Conservation (phyloP, 805 yeast genomes). For the Citeromyces nyonsensis region DNA sequence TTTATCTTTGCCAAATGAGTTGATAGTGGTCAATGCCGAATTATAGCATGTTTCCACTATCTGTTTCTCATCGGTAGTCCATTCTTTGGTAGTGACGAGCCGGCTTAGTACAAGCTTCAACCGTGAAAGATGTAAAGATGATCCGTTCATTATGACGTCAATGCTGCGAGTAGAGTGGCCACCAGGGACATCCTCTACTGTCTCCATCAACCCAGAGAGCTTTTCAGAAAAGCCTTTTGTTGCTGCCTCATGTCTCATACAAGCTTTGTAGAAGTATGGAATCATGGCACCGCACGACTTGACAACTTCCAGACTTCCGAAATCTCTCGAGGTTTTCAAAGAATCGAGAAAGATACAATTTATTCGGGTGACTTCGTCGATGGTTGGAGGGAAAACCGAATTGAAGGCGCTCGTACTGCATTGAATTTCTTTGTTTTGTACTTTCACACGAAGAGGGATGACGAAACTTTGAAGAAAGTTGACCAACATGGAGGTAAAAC, state of each 20-base stretch:
- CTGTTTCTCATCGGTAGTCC: conserved; percentile 18
- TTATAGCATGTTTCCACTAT: conserved; percentile 25
- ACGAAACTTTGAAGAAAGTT: conserved; percentile 65
- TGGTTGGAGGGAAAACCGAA: conserved; percentile 82
- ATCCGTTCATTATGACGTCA: conserved; percentile 22
- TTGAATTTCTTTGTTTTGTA: conserved; percentile 36
- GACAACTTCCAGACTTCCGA: conserved; percentile 63
- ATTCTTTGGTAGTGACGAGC: conserved; percentile 28
- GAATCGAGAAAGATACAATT: conserved; percentile 77
- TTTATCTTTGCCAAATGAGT: conserved; percentile 60
- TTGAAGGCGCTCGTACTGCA: conserved; percentile 51
- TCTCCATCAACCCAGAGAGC: conserved; percentile 19
- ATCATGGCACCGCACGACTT: conserved; percentile 71
- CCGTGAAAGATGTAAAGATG: conserved; percentile 57
- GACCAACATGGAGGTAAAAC: conserved; percentile 56
- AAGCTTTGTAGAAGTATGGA: conserved; percentile 87
- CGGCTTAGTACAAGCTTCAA: conserved; percentile 56
- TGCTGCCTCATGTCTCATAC: conserved; percentile 90
- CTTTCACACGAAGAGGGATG: conserved; percentile 62
- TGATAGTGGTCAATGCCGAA: conserved; percentile 49
- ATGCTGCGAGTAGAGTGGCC: conserved; percentile 42
- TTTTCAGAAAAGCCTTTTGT: conserved; percentile 43
- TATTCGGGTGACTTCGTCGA: conserved; percentile 84
- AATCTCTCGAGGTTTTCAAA: conserved; percentile 45
- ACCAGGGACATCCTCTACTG: conserved; percentile 16